Base-by-base conservation (phyloP, 2,329 filamentous ascomycete species). In the Chrysoporthe deuterocubensis region DNA sequence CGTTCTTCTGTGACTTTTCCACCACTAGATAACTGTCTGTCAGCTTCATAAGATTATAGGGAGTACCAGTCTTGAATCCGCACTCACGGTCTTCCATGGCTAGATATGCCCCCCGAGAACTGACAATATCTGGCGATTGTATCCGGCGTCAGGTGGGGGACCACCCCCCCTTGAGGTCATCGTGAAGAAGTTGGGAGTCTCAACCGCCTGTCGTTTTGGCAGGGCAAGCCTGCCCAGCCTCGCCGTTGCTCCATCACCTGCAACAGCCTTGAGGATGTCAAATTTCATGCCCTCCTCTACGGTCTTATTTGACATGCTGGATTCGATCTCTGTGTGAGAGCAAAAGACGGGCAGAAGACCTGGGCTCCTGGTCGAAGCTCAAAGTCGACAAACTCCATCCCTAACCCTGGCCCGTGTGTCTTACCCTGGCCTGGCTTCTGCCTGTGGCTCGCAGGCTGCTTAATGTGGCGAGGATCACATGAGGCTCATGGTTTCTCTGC, bases 71-170 rank as follows among this genome's bases (percentile, higher is more conserved):
- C 1, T 8, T n/a, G 4, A 16, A 37, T 16, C 11, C 62, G 6
- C 3, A 79, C 92, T 79, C 84, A 97, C 96, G 98, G 79, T 99
- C 96, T 83, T 99, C 96, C 40, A 98, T 81, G 0, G 91, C 92
- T 74, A 96, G 83, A 76, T 97, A 97, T 3, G 92, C 84, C 37
- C 37, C 91, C 92, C 40, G 83, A 82, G 68, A 96, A 83, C 5
- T 85, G 77, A 0, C 90, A 89, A 74, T 91, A 83, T 66, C 88
- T 89, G 52, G 80, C 78, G 71, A 96, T 83, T 70, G 91, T 91
- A 81, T 99, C 96, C 50, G 94, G 94, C 3, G 94, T 92, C 71
- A 99, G 81, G 80, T 99, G 96, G 63, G 96, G 94, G 46, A 98
- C 83, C 1, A 87, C 88, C 32, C 96, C 96, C 96, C 74, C 96